Percentiles rank a stretch among this genome's conserved stretches.
phyloP scores from a whole-genome alignment of 129 eudicot genomes.

The Ambrosia trifida region DNA sequence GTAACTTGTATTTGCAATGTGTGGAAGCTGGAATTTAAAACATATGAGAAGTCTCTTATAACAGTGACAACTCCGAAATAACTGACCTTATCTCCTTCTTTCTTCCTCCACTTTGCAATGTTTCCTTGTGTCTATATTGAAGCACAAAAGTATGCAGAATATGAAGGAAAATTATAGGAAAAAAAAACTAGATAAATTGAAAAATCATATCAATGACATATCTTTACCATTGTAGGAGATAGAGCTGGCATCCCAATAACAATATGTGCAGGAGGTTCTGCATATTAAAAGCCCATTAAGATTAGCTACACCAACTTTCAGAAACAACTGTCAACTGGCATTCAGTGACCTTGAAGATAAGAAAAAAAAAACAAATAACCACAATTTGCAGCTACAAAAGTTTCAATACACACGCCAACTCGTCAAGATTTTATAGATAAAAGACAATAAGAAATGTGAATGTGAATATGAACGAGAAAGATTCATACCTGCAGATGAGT shows the following conservation, averaged over 20 bases:
- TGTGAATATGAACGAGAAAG: background rate
- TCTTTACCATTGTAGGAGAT: slow-evolving; percentile 93
- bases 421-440: slow-evolving; percentile 13
- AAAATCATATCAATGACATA: slow-evolving; percentile 12
- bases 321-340: slow-evolving; percentile 5
- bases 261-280: slow-evolving; percentile 69
- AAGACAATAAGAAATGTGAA: slow-evolving; percentile 15
- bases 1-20: background rate
- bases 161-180: background rate
- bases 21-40: slow-evolving; percentile 5
- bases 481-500: slow-evolving; percentile 72
- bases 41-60: background rate
- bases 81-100: slow-evolving; percentile 95
- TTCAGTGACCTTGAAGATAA: slow-evolving; percentile 14
- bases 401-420: background rate
- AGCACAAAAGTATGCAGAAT: background rate
- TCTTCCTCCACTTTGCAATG: slow-evolving; percentile 86
- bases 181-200: background rate
- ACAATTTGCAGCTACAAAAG: slow-evolving; percentile 3
- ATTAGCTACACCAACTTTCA: slow-evolving; percentile 20
- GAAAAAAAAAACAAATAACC: background rate
- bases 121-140: slow-evolving; percentile 80
- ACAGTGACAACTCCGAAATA: slow-evolving; percentile 15
- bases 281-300: slow-evolving; percentile 29
- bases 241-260: slow-evolving; percentile 86